Conservation (phyloP, 73 alveolate species). For the Uronychia setigera region DNA sequence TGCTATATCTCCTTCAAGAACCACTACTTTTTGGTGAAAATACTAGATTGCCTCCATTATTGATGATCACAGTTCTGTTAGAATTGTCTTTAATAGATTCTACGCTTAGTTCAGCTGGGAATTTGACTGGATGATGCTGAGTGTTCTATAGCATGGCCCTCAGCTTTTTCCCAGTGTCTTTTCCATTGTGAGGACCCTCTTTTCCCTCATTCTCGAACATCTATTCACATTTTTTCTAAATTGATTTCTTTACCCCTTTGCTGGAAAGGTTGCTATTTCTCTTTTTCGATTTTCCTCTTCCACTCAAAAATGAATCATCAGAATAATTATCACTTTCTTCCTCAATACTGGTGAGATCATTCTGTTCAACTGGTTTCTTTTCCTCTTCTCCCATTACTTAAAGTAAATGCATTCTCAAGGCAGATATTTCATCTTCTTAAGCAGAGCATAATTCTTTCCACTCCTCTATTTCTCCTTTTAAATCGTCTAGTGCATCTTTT, state of each 20-base stretch:
- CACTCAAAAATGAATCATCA: conserved; percentile 1
- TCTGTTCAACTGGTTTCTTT: conserved; percentile 12
- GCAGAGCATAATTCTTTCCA: conserved; percentile 50
- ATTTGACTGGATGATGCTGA: conserved; percentile 4
- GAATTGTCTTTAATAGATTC: too few species aligned
- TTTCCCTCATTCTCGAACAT: too few species aligned
- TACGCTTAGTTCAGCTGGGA: not conserved
- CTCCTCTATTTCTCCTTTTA: conserved; percentile 48
- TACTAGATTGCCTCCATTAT: too few species aligned
- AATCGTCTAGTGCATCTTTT: conserved; percentile 44
- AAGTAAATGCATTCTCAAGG: conserved; percentile 3
- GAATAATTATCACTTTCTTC: conserved; percentile 27
- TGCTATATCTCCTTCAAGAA: too few species aligned
- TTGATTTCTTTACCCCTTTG: too few species aligned
- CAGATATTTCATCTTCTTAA: conserved; percentile 22
- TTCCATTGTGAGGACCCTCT: too few species aligned
- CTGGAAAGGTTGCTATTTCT: conserved; percentile 2
- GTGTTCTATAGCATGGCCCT: conserved; percentile 8
- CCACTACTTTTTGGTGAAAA: too few species aligned
- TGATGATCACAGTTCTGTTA: too few species aligned
- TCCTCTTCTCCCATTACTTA: conserved; percentile 12
- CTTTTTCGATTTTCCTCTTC: conserved; percentile 4
- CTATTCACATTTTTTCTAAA: too few species aligned
- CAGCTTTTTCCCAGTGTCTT: conserved; percentile 26
- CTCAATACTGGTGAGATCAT: conserved; percentile 6